Conservation (phyloP, 2,329 filamentous ascomycete genomes). For the Colletotrichum lini region DNA sequence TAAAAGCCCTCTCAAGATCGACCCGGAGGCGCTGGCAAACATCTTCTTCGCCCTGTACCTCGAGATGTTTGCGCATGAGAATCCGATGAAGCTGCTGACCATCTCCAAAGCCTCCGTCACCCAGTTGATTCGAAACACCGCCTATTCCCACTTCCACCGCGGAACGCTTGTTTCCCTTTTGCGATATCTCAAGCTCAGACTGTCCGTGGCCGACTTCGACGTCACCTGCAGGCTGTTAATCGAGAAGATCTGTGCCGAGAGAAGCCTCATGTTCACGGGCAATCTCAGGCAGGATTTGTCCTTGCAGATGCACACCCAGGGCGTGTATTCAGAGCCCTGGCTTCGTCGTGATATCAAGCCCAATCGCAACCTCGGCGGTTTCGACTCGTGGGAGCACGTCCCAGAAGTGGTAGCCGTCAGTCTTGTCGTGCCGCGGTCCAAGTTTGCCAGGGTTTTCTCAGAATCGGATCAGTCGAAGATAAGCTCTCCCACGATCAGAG, state of each 20-base stretch:
- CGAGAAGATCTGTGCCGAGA: constrained; percentile 50
- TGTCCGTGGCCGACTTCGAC: constrained; percentile 53
- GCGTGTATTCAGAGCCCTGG: constrained; percentile 52
- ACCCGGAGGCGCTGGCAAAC: constrained; percentile 54
- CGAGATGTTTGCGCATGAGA: constrained; percentile 61
- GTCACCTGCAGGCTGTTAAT: constrained; percentile 49
- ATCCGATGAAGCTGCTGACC: constrained; percentile 43
- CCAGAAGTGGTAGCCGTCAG: constrained; percentile 56
- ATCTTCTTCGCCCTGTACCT: constrained; percentile 60
- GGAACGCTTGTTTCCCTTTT: constrained; percentile 58
- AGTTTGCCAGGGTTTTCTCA: constrained; percentile 49
- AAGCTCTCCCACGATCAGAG: constrained; percentile 50
- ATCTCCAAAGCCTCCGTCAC: constrained; percentile 28
- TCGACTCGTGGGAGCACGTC: constrained; percentile 55
- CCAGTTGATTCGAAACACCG: constrained; percentile 30
- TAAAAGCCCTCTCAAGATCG: constrained; percentile 49
- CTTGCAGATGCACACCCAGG: constrained; percentile 54
- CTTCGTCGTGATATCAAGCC: constrained; percentile 44
- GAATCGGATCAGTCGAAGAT: constrained; percentile 37
- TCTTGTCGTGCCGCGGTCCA: constrained; percentile 51
- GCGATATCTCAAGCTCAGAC: constrained; percentile 52
- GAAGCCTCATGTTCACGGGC: constrained; percentile 48
- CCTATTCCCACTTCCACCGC: constrained; percentile 53
- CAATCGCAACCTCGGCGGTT: constrained; percentile 45
- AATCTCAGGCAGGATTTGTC: constrained; percentile 54